These are phyloP conservation scores for Fraxinus dipetala DNA, from an alignment of 305 asterid species.

Conservation along the genomic window DNA sequence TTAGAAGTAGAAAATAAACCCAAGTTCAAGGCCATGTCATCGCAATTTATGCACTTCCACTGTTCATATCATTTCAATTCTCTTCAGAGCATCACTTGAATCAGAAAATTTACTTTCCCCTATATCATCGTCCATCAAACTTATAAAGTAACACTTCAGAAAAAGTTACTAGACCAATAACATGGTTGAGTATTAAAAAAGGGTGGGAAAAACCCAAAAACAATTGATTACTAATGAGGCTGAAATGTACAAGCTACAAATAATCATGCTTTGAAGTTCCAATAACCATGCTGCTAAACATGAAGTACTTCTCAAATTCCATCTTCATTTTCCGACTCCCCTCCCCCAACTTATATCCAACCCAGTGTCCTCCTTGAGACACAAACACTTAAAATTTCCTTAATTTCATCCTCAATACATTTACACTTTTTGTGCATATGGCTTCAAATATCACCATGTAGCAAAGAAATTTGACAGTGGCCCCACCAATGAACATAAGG, in stretches of 20 bases:
- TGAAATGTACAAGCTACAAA: background rate
- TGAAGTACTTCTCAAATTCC: background rate
- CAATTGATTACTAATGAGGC: background rate
- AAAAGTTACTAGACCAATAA: background rate
- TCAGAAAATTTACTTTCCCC: background rate
- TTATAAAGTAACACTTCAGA: background rate
- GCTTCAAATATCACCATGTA: background rate
- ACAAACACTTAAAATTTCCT: background rate
- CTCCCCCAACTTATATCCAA: background rate
- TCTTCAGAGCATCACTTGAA: background rate
- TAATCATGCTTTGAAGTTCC: background rate
- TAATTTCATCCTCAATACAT: background rate
- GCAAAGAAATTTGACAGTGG: background rate
- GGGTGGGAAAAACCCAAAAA: background rate
- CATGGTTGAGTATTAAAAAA: background rate
- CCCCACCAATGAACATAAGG: background rate
- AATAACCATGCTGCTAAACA: background rate
- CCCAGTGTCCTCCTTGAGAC: background rate
- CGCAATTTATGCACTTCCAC: background rate
- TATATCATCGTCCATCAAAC: background rate
- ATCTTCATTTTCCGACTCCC: background rate
- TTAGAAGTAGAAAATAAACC: background rate
- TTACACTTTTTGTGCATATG: background rate
- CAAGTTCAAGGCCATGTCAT: background rate
- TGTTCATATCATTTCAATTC: background rate